phyloP scores from a whole-genome alignment of 1,284 basidiomycete species.

The Heliocybe sulcata region DNA sequence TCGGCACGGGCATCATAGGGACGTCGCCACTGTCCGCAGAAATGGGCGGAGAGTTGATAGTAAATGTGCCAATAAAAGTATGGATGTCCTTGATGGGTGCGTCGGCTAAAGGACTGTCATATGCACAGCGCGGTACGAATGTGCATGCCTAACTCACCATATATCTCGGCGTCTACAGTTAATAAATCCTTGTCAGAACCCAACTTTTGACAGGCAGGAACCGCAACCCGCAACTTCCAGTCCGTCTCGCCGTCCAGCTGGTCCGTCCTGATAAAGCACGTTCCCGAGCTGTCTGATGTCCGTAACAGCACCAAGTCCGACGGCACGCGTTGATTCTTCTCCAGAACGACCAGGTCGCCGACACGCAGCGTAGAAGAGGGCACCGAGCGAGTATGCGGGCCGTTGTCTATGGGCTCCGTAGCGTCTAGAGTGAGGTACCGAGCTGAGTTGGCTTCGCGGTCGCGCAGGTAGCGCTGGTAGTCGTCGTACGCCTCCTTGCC shows the following conservation, averaged over 20 bases:
- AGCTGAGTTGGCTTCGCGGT: slow-evolving; percentile 92
- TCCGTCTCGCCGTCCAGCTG: slow-evolving; percentile 99
- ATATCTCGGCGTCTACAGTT: slow-evolving; percentile 76
- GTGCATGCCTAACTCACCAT: slow-evolving; percentile 42
- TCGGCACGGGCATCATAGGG: slow-evolving; percentile 48
- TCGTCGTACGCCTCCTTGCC: slow-evolving; percentile 99
- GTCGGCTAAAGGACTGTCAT: slow-evolving; percentile 54
- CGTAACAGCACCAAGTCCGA: slow-evolving; percentile 90
- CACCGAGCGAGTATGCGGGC: slow-evolving; percentile 63
- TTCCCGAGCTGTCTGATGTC: slow-evolving; percentile 83
- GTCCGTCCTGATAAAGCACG: slow-evolving; percentile 97
- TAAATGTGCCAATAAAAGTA: slow-evolving; percentile 90
- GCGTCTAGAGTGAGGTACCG: slow-evolving; percentile 71
- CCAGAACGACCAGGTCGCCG: slow-evolving; percentile 86
- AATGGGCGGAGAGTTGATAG: slow-evolving; percentile 49
- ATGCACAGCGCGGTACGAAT: slow-evolving; percentile 9
- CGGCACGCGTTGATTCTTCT: slow-evolving; percentile 97
- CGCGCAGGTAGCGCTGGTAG: slow-evolving; percentile 87
- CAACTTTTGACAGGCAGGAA: slow-evolving; percentile 78
- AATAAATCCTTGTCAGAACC: slow-evolving; percentile 61
- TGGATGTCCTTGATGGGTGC: slow-evolving; percentile 97
- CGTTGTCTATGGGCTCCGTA: slow-evolving; percentile 20
- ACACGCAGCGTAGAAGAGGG: slow-evolving; percentile 88
- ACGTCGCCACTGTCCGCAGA: slow-evolving; percentile 45
- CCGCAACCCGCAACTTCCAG: slow-evolving; percentile 94